Evolutionary conservation across 441 rosid genomes (phyloP), one percentile per base, ranked within the genome.

Genomic region (Pelargonium exstipulatum): DNA sequence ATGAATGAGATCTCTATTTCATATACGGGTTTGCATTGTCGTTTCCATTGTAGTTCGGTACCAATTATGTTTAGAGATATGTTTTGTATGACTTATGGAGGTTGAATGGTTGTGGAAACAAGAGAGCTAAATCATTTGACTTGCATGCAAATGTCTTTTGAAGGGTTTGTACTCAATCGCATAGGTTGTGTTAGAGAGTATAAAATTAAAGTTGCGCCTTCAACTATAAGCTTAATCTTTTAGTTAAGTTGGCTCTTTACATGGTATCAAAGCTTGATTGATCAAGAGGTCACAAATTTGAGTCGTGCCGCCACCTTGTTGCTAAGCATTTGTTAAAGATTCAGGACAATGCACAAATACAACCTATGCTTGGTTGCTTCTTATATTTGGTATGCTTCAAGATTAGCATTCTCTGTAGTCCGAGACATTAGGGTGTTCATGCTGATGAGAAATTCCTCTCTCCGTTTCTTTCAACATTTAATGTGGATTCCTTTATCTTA

Each of bases 1-100:
- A 58, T 58, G 63, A 58, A 58, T 58, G 63, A 20, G 63, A 9
- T 58, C 63, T 9, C 26, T 20, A 58, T 58, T 58, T 26, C 63
- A 9, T 58, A 5, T 37, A 0, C 9, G 63, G 63, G 63, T 58
- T 13, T 22, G 32, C 63, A 13, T 20, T 58, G 63, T 57, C 17
- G 24, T 58, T 58, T 9, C 8, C 35, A 22, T 58, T 58, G 63
- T 58, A 22, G n/a, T 58, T 9, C 4, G 35, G 14, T 58, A 20
- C 26, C 35, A 26, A 22, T 9, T 58, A 18, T 58, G 26, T 16
- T 22, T 58, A 29, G 63, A 9, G 63, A 10, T 20, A 58, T 58
- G 63, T 58, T 58, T 58, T 58, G 63, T 22, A 29, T 58, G 63
- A 22, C 63, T 58, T 49, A 0, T 9, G 49, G 61, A n/a, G 61